Base-by-base conservation (phyloP, 768 basidiomycete genomes). In the Strobilomyces confusus region DNA sequence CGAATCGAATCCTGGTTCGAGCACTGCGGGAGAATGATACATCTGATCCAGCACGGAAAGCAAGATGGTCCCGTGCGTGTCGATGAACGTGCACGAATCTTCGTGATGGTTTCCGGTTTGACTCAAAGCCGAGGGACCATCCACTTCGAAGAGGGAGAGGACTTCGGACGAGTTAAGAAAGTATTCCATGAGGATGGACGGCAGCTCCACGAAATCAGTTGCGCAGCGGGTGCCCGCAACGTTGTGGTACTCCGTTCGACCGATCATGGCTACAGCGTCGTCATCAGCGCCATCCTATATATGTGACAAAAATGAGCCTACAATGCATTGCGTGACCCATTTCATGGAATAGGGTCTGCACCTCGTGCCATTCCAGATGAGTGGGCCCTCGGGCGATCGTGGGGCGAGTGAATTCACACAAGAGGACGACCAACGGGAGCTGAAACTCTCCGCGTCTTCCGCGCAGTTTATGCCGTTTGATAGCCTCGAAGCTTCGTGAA, bases 321-420 rank as follows among this genome's bases (percentile, higher is more conserved):
- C 97, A 99, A 68, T 99, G 97, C 82, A 99, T 93, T 12, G 97
- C 97, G 72, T 99, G 97, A 1, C 97, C 97, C 93, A 98, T 97
- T 73, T 99, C 97, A 63, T 99, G 97, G 73, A 94, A 97, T 22
- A 98, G 74, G 2, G 95, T 98, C 66, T 89, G 77, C 9, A 98
- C 91, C 60, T 98, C 94, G 61, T 89, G 87, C 94, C 95, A 98
- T 52, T 86, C 84, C 20, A 99, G 72, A 46, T 86, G 70, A 0
- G 91, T 85, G 6, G 90, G 80, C 1, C 86, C 87, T 13, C 76
- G 72, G n/a, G 78, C 70, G 17, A 78, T 56, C 4, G 81, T 74
- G 20, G 89, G 85, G 26, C 76, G 78, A 20, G 80, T 73, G 62
- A 98, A 97, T 63, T 95, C 95, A 61, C 91, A 95, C 8, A 94